Conservation (phyloP, 2,329 filamentous ascomycete species). For the Purpureocillium takamizusanense region DNA sequence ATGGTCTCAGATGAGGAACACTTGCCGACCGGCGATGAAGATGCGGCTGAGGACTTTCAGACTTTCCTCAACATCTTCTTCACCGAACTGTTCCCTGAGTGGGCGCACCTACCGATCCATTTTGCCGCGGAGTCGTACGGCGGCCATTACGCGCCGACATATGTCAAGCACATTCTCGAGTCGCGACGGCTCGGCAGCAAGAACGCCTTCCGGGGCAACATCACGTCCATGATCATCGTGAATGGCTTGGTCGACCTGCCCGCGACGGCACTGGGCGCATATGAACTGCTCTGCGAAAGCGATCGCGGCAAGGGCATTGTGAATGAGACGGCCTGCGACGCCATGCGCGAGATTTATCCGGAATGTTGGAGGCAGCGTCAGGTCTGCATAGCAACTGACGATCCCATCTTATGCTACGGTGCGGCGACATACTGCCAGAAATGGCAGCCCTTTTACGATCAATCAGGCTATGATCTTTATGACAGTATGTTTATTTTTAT, state of each 20-base stretch:
- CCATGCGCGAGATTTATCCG: slow-evolving; percentile 31
- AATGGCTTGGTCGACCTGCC: too few species aligned
- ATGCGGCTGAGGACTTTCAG: slow-evolving; percentile 37
- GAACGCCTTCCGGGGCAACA: slow-evolving; percentile 30
- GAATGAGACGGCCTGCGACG: slow-evolving; percentile 10
- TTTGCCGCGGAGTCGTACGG: slow-evolving; percentile 33
- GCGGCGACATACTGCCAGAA: too few species aligned
- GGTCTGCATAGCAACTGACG: slow-evolving; percentile 63
- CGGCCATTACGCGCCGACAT: slow-evolving; percentile 27
- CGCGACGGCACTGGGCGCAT: slow-evolving; percentile 2
- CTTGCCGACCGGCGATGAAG: slow-evolving; percentile 26
- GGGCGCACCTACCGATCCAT: slow-evolving; percentile 27
- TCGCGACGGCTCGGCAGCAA: slow-evolving; percentile 4
- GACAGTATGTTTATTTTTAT: too few species aligned
- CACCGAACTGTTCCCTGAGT: slow-evolving; percentile 29
- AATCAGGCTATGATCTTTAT: too few species aligned
- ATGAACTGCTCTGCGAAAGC: slow-evolving; percentile 9
- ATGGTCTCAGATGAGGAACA: slow-evolving; percentile 18
- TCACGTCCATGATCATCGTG: too few species aligned
- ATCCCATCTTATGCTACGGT: not conserved
- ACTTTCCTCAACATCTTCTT: slow-evolving; percentile 38
- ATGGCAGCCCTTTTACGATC: too few species aligned
- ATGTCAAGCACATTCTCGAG: slow-evolving; percentile 8
- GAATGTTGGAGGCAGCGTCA: slow-evolving; percentile 49
- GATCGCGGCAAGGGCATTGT: slow-evolving; percentile 8